Evolutionary conservation across 768 basidiomycete species (phyloP).

Genomic region (Clavulina sp.): DNA sequence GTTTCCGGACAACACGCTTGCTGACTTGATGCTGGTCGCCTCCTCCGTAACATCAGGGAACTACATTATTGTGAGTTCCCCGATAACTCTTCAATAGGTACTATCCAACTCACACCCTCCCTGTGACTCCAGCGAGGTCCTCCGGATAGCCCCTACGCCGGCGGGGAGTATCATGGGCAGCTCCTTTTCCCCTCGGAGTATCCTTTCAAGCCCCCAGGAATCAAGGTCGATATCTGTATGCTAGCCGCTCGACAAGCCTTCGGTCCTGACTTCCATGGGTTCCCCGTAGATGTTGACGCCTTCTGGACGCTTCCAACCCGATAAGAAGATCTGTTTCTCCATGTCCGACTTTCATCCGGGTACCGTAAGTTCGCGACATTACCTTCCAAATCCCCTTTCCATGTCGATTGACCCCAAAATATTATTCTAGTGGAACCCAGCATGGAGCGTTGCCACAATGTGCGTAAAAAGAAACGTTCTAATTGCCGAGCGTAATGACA

Average conservation of each 20-base stretch:
- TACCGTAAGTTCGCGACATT: slow-evolving; percentile 34
- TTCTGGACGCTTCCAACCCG: slow-evolving; percentile 76
- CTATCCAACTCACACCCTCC: not conserved
- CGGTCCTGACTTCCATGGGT: not conserved
- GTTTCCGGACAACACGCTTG: not conserved
- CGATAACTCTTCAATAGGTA: not conserved
- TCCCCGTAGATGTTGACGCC: slow-evolving; percentile 66
- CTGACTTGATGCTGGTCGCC: not conserved
- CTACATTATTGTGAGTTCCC: slow-evolving; percentile 61
- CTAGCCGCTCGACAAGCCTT: not conserved
- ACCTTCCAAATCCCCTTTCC: not conserved
- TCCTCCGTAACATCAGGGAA: slow-evolving; percentile 66
- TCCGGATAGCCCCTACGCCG: slow-evolving; percentile 76
- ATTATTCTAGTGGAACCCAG: slow-evolving; percentile 65
- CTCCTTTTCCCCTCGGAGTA: slow-evolving; percentile 89
- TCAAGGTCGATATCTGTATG: slow-evolving; percentile 46
- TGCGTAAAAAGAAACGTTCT: slow-evolving; percentile 25
- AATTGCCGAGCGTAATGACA: slow-evolving; percentile 8
- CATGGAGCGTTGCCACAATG: slow-evolving; percentile 93
- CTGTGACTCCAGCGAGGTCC: slow-evolving; percentile 69
- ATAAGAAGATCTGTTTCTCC: slow-evolving; percentile 94
- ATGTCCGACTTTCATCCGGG: slow-evolving; percentile 95
- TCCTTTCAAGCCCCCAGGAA: slow-evolving; percentile 91
- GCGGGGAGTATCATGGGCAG: slow-evolving; percentile 88
- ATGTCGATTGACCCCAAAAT: not conserved